A percentile compares a stretch with the other conserved stretches of the same genome.
Evolutionary conservation across 169 alveolate genomes (phyloP).

Genomic region (Perkinsus olseni): DNA sequence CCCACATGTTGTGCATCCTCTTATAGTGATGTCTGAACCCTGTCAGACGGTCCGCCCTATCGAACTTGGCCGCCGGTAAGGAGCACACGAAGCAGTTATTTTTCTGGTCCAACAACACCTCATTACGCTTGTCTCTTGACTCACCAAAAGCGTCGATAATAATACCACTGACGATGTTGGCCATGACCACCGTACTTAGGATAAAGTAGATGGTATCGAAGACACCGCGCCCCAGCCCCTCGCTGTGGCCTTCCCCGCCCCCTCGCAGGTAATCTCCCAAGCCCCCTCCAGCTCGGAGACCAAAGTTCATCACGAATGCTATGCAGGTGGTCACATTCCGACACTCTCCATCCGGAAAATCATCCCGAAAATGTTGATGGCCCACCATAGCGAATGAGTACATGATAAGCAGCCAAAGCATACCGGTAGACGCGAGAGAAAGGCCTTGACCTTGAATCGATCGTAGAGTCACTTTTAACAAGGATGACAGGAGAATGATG

Average conservation of each 20-base stretch:
- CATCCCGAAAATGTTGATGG: background rate
- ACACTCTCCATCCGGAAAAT: background rate
- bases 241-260: background rate
- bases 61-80: background rate
- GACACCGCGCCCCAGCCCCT: background rate
- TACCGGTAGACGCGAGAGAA: background rate
- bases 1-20: background rate
- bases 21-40: background rate
- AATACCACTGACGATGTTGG: background rate
- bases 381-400: background rate
- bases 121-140: background rate
- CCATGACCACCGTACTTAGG: background rate
- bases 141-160: background rate
- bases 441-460: background rate
- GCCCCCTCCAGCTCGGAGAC: background rate
- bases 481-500: background rate
- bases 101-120: background rate
- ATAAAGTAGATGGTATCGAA: background rate
- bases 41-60: background rate
- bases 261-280: background rate
- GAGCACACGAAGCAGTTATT: background rate
- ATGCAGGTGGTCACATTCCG: background rate
- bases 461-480: background rate
- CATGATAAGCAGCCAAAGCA: background rate
- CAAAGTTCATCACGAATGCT: background rate